Evolutionary conservation across 495 filamentous ascomycete genomes (phyloP), one percentile per base, ranked within the genome.

Genomic region (Aspergillus biplanus): DNA sequence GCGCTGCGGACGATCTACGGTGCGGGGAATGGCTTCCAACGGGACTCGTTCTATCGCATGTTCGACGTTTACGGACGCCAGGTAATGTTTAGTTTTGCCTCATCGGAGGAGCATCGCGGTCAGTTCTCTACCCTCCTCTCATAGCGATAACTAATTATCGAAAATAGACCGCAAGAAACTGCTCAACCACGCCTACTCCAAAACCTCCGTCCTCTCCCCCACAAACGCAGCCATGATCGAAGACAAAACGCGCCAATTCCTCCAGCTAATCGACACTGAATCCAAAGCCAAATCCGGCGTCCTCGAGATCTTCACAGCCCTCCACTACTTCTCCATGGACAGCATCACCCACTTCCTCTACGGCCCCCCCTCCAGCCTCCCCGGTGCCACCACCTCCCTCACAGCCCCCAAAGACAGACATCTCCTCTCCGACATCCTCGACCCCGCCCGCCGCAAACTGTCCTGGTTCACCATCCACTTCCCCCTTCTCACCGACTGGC

Each of bases 301-400:
- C 27, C 33, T 50, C 8, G 76, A 80, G 39, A 73, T 75, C 1
- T 76, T 79, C 52, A 44, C 52, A 1, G 74, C 60, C n/a, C 60
- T 81, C 31, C 77, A 81, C 52, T 80, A 71, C 54, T 81, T 75
- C 52, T 73, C 74, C 33, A 59, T 81, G 21, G 77, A 81, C 56
- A 75, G 53, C 33, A 78, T 81, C 37, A 78, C 78, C 7, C 33
- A 67, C 3, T 75, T 76, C 44, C 53, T 76, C 9, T 78, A 75
- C 39, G 76, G 76, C 9, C 13, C 21, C 15, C 46, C 46, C 46
- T 49, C 46, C 13, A 49, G 60, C 2, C 62, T 44, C 37, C 69
- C 71, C 0, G 66, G 56, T 4, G 75, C 76, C 0, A 35, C 66
- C 18, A 67, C 67, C 47, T 52, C 77, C 6, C 59, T 59, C 4